Base-by-base conservation (phyloP, 441 rosid genomes). In the Kokia cookei region DNA sequence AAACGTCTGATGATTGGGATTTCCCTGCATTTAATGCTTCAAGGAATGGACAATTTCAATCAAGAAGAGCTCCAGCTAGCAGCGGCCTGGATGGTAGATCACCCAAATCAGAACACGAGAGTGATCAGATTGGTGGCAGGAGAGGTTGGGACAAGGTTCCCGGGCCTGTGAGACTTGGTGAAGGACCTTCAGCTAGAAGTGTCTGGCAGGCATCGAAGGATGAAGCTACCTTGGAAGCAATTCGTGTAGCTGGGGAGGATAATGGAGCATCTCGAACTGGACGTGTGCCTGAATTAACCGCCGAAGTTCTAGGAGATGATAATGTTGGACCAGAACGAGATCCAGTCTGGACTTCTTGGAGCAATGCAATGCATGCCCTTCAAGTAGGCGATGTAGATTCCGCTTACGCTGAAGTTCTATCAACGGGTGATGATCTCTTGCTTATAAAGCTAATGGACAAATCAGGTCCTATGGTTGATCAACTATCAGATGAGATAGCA, bases 151-250 rank as follows among this genome's bases (percentile, higher is more conserved):
- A 88, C 11, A 93, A 93, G 78, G 93, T 82, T 53, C 83, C 81
- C 35, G 93, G 89, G 69, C 88, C 89, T 53, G 82, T 86, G 57
- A 88, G 98, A 77, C 87, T 90, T 35, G 98, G 99, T 22, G 99
- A 96, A 81, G 99, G 99, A 69, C 98, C 98, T 79, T 96, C 99
- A 40, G 99, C 99, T 55, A 89, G 99, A 88, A 89, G 98, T 81
- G 98, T 92, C 65, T 96, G 99, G 98, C 99, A 91, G 84, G 97
- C 99, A 69, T 96, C 98, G 68, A 93, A 92, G 79, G 99, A 96
- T 65, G 97, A 96, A 88, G 99, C 99, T 62, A 96, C 99, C 45
- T 85, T 96, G 80, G 97, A 96, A 88, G 98, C 99, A 64, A 96
- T 96, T 75, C 90, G 98, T 64, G 97, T 90, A 48, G 98, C 97